These are phyloP conservation scores for Xylaria sp. DNA, from an alignment of 2,329 filamentous ascomycete genomes.

Conservation along the genomic window DNA sequence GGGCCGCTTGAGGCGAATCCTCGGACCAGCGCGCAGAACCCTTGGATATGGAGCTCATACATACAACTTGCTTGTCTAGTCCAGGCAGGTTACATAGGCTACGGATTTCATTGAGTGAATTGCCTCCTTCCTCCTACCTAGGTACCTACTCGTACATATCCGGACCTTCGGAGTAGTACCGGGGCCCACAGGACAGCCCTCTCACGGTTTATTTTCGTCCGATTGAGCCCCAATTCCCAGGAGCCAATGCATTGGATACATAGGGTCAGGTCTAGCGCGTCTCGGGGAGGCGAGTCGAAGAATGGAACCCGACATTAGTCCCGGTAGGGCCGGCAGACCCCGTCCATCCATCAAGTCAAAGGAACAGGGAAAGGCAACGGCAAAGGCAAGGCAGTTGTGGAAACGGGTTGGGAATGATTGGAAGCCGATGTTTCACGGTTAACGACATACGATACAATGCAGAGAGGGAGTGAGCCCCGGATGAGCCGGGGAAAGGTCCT, in stretches of 20 bases:
- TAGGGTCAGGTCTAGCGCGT: neutral
- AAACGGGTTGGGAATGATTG: too few species aligned
- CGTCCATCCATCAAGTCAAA: too few species aligned
- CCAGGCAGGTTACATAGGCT: neutral
- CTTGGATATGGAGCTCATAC: neutral
- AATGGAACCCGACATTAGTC: too few species aligned
- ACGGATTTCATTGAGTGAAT: too few species aligned
- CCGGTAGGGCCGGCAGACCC: too few species aligned
- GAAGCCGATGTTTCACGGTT: too few species aligned
- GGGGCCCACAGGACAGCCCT: neutral
- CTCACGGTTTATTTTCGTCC: neutral
- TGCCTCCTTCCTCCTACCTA: too few species aligned
- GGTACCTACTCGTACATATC: too few species aligned
- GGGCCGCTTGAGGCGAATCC: neutral
- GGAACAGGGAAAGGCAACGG: too few species aligned
- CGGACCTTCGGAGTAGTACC: neutral
- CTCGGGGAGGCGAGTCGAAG: too few species aligned
- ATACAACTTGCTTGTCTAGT: neutral
- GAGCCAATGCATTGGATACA: too few species aligned
- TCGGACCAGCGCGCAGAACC: neutral
- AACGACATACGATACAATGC: neutral
- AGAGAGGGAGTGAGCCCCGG: neutral
- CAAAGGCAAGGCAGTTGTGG: too few species aligned
- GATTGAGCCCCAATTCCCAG: neutral
- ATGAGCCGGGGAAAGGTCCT: neutral